These are phyloP conservation scores for Mycena sanguinolenta DNA, from an alignment of 768 basidiomycete species.

Conservation along the genomic window DNA sequence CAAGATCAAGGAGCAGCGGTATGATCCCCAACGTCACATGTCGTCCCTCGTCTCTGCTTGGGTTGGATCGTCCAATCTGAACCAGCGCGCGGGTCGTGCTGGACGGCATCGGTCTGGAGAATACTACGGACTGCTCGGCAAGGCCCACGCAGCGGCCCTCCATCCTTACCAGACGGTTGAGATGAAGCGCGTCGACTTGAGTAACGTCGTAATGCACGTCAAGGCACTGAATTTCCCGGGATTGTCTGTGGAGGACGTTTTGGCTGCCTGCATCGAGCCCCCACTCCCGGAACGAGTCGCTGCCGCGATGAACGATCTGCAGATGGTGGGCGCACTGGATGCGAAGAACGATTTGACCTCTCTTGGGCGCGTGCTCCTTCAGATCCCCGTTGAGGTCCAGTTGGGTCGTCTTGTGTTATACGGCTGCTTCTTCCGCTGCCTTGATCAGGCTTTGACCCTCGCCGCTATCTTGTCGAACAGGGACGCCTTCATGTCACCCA, in stretches of 20 bases:
- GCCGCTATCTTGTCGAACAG: constrained; percentile 93
- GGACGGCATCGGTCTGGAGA: constrained; percentile 92
- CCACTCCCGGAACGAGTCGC: constrained; percentile 82
- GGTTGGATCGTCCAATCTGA: constrained; percentile 91
- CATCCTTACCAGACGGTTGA: constrained; percentile 91
- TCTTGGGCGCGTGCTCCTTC: constrained; percentile 88
- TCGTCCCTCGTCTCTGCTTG: constrained; percentile 91
- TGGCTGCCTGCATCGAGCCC: constrained; percentile 88
- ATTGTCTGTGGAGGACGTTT: constrained; percentile 88
- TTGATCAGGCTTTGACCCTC: constrained; percentile 88
- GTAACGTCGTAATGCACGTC: constrained; percentile 96
- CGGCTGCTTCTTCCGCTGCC: constrained; percentile 93
- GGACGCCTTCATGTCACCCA: constrained; percentile 90
- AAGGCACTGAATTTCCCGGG: constrained; percentile 92
- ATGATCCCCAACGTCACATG: constrained; percentile 90
- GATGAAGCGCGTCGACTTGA: constrained; percentile 93
- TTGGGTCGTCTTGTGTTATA: constrained; percentile 91
- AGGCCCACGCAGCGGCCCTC: constrained; percentile 69
- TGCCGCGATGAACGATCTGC: constrained; percentile 83
- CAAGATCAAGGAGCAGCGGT: constrained; percentile 87
- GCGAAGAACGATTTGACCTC: constrained; percentile 82
- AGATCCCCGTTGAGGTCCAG: constrained; percentile 90
- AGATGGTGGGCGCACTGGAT: constrained; percentile 91
- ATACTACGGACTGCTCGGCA: constrained; percentile 88
- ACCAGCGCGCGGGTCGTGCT: constrained; percentile 92